Base-by-base conservation (phyloP, 306 rosid genomes). In the Lithocarpus polystachyus region DNA sequence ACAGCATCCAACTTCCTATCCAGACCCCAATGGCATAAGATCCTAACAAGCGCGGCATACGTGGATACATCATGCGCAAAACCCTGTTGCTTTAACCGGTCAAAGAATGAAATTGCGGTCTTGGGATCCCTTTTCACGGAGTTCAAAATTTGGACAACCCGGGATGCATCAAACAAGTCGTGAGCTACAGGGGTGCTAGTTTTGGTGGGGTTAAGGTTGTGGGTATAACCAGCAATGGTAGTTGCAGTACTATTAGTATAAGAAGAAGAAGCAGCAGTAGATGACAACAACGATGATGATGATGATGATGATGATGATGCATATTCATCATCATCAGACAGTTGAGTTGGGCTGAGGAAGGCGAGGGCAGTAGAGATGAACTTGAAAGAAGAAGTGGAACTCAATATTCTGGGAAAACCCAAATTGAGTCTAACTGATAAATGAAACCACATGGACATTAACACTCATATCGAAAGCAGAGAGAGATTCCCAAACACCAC, bases 1-100 rank as follows among this genome's bases (percentile, higher is more conserved):
- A 94, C 75, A 76, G 92, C 82, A 82, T 88, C 90, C 76, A 94
- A 75, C 76, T 78, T 79, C 43, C 88, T 82, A 37, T 84, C 79
- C 81, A 85, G 71, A 18, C 88, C 84, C 91, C 92, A 89, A 56
- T 22, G 87, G 77, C 94, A 90, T 13, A 94, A 72, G 15, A 92
- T 86, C 45, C 81, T 88, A 72, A 91, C 75, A 28, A 94, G 59
- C 0, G 82, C 87, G 3, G 81, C 89, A 71, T 88, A 94, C 29
- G 90, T 88, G 76, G 84, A 67, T 40, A 83, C 67, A 56, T 83
- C 79, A 74, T 89, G 90, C 14, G 6, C 71, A 69, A 90, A 90
- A 5, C 93, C 89, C 2, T 18, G 79, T 57, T 75, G 84, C 73
- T 74, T 85, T 77, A 86, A 74, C 59, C 72, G 79, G n/a, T 11